Evolutionary conservation across 1,284 basidiomycete species (phyloP), one percentile per base, ranked within the genome.

Genomic region (Porodaedalea pini): DNA sequence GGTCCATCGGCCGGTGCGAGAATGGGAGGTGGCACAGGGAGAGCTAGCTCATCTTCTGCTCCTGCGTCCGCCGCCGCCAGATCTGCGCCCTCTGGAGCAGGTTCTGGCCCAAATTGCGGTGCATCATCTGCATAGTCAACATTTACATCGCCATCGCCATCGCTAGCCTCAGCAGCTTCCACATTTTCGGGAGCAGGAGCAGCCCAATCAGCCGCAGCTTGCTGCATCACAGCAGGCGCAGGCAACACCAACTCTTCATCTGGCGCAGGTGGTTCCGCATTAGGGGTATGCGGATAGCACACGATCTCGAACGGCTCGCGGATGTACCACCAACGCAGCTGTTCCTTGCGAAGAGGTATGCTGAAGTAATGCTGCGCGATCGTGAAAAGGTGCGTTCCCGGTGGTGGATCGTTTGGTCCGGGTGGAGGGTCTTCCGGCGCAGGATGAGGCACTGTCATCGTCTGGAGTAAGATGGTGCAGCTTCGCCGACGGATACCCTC

Each of bases 331-430:
- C 59, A 54, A 5, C 59, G 59, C 21, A 54, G 51, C 13, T 45
- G 45, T n/a, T 54, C 52, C 31, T 44, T 60, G 15, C 50, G 57
- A 45, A 73, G 64, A 13, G 86, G 86, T 0, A 88, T 84, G 13
- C 78, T 74, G 68, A 88, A 88, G 67, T 88, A 88, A 67, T 88
- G 86, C 62, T 88, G 86, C 2, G 83, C 83, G 10, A 88, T 75
- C n/a, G 86, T 81, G 64, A 83, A 88, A 6, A 61, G 59, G 23
- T 57, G 55, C 3, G 56, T 57, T 19, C 59, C 59, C 19, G 59
- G 51, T 2, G 58, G 58, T 23, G 52, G 48, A 25, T 53, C 39
- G 23, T 60, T 10, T n/a, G 57, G 50, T 3, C 44, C 49, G 17
- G 23, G 23, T 10, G 48, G 54, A 25, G 47, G 39, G 77, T 73